Evolutionary conservation across 805 yeast species (phyloP).

Genomic region (Yamadazyma scolyti): DNA sequence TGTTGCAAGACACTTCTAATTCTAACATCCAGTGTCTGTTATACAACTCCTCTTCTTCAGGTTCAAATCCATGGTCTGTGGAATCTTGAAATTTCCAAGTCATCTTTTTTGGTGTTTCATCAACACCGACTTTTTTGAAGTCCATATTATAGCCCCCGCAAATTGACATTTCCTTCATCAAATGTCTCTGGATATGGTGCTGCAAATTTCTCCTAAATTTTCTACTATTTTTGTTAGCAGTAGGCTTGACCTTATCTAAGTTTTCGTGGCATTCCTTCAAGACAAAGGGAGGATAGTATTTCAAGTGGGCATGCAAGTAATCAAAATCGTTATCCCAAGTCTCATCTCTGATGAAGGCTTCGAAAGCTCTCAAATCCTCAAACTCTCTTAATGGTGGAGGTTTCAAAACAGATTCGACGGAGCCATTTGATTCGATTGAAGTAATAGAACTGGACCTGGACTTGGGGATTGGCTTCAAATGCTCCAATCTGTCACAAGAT

Average conservation of each 20-base stretch:
- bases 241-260: constrained; percentile 67
- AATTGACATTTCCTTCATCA: constrained; percentile 60
- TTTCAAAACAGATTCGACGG: constrained; percentile 21
- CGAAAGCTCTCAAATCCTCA: constrained; percentile 62
- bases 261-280: constrained; percentile 63
- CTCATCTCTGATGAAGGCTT: constrained; percentile 62
- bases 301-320: constrained; percentile 61
- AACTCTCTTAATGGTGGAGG: constrained; percentile 48
- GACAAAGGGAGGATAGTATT: constrained; percentile 72
- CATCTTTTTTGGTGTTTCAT: constrained; percentile 47
- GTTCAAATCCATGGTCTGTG: constrained; percentile 51
- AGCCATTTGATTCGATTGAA: constrained; percentile 35
- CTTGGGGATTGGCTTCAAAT: constrained; percentile 36
- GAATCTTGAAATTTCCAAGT: constrained; percentile 64
- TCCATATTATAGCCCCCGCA: constrained; percentile 58
- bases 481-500: constrained; percentile 35
- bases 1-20: constrained; percentile 62
- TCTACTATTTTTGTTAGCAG: constrained; percentile 66
- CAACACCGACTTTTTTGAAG: constrained; percentile 45
- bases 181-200: constrained; percentile 70
- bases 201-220: constrained; percentile 71
- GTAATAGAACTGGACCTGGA: constrained; percentile 36
- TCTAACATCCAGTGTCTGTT: constrained; percentile 63
- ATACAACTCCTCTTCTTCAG: constrained; percentile 40
- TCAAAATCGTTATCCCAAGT: constrained; percentile 75